Conservation (phyloP, 805 yeast species). For the Yamadazyma kitorensis region DNA sequence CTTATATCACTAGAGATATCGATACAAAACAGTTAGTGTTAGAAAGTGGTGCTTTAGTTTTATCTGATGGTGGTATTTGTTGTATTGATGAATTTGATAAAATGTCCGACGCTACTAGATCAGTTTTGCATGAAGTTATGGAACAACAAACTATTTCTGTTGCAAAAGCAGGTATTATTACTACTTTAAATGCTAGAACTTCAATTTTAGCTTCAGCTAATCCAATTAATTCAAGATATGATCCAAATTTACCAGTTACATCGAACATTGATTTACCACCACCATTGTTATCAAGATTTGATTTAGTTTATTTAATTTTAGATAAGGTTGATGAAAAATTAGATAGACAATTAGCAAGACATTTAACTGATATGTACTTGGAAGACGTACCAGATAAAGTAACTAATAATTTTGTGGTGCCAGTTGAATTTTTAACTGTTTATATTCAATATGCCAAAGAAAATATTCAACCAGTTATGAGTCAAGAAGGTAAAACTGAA, state of each 20-base stretch:
- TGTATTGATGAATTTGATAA: conserved; percentile 99
- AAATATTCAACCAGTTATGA: conserved; percentile 72
- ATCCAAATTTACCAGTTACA: conserved; percentile 93
- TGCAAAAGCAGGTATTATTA: conserved; percentile 97
- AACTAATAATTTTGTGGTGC: conserved; percentile 64
- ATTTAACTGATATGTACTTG: conserved; percentile 85
- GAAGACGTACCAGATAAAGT: conserved; percentile 83
- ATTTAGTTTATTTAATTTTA: conserved; percentile 84
- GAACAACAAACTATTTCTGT: conserved; percentile 98
- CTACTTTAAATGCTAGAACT: conserved; percentile 94
- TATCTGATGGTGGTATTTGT: conserved; percentile 97
- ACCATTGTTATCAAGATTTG: conserved; percentile 91
- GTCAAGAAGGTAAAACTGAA: conserved; percentile 77
- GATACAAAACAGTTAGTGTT: conserved; percentile 92
- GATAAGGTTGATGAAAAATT: conserved; percentile 87
- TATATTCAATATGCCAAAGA: conserved; percentile 96
- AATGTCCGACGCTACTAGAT: conserved; percentile 91
- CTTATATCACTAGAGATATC: conserved; percentile 90
- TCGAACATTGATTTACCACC: conserved; percentile 96
- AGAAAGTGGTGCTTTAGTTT: conserved; percentile 93
- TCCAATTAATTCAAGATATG: conserved; percentile 93
- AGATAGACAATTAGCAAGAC: conserved; percentile 86
- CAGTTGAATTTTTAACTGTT: conserved; percentile 81
- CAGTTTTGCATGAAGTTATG: conserved; percentile 98
- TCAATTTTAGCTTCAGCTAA: conserved; percentile 95